Evolutionary conservation across 2,329 filamentous ascomycete genomes (phyloP).

Genomic region (Albifimbria verrucaria): DNA sequence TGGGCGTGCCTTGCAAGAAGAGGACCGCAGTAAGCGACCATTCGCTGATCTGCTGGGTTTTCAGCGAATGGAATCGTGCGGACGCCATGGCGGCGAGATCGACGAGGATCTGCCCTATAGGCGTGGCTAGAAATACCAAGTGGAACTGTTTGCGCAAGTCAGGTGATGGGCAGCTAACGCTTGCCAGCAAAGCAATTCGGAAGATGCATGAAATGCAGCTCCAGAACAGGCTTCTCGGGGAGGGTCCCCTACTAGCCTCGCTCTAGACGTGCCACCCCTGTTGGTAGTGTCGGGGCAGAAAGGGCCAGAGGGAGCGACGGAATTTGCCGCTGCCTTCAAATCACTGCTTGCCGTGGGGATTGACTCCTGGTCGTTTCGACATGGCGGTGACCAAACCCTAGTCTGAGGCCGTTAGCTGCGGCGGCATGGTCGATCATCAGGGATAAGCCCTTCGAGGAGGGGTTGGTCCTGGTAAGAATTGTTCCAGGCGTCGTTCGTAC

Average conservation of each 20-base stretch:
- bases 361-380: not conserved
- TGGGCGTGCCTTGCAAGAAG: not conserved
- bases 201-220: not conserved
- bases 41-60: not conserved
- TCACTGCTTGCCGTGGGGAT: not conserved
- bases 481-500: no score
- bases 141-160: constrained; percentile 1
- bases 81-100: not conserved
- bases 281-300: no score
- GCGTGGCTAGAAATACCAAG: not conserved
- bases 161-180: constrained; percentile 1
- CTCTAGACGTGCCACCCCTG: no score
- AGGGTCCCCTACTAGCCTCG: not conserved
- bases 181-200: constrained; percentile 1
- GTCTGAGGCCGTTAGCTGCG: not conserved
- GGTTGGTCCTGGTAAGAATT: not conserved
- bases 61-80: not conserved
- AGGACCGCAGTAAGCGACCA: not conserved
- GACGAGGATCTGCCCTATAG: not conserved
- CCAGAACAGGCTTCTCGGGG: no score
- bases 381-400: not conserved
- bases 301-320: not conserved
- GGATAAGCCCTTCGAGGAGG: not conserved
- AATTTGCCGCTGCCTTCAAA: not conserved
- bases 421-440: not conserved